Evolutionary conservation across 306 rosid species (phyloP), one percentile per base, ranked within the genome.

Genomic region (Quercus rubra): DNA sequence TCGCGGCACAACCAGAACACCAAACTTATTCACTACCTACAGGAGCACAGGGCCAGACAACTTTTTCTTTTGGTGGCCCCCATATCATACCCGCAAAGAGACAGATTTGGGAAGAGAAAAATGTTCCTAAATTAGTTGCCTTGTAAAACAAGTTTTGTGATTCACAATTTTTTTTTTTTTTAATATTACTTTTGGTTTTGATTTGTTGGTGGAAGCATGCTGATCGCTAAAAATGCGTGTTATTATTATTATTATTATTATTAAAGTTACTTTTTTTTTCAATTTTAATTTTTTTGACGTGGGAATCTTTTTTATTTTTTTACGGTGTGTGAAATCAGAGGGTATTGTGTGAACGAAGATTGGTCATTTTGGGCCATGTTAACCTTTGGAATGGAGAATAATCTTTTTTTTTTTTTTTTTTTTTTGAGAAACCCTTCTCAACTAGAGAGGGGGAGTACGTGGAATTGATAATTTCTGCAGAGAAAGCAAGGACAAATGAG

Each of bases 31-130:
- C 23, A 23, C 23, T 23, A 23, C 23, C 23, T 23, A 23, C 23
- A 23, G 23, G 23, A 23, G 1, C 23, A 23, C 31, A 28, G 31
- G 4, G 9, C 18, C 15, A 49, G 54, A 64, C 21, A 19, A 9
- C 72, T 33, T 68, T 19, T 46, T 38, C 35, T 62, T 76, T 49
- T 76, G 52, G 25, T 52, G 74, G 76, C 69, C 30, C 74, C 83
- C 28, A 54, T 68, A 3, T 11, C 31, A 54, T 55, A 27, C 73
- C 56, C 18, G 52, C 17, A 49, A 18, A 25, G 74, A 67, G 79
- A 56, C 79, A 74, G 33, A 74, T 55, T 67, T 75, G 70, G 54
- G 3, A 71, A 27, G 27, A 41, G 17, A n/a, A 59, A 76, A 23
- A 41, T 41, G 75, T 74, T 67, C 70, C 55, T 14, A 38, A 3